These are phyloP conservation scores for Volvox africanus DNA, from an alignment of 139 green algal genomes.

Conservation along the genomic window DNA sequence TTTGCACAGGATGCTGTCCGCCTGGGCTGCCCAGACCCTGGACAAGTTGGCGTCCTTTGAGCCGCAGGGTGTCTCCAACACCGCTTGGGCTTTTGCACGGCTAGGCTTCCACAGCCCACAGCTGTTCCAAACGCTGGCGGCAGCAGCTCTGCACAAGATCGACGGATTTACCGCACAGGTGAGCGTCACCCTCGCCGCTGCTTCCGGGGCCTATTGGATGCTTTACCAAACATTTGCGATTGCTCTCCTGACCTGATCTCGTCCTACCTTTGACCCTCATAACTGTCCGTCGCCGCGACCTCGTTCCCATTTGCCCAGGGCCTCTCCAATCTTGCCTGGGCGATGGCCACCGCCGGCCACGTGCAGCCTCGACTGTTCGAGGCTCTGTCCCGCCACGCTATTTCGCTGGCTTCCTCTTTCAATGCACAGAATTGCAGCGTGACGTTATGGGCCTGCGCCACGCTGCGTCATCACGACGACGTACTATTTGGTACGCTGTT, in stretches of 20 bases:
- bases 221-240: no score
- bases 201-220: no score
- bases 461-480: conserved; percentile 51
- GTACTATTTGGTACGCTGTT: conserved; percentile 48
- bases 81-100: conserved; percentile 53
- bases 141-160: conserved; percentile 45
- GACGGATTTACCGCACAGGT: conserved; percentile 56
- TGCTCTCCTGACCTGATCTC: no score
- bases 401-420: conserved; percentile 31
- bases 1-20: conserved; percentile 35
- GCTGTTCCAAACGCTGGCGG: conserved; percentile 54
- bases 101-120: conserved; percentile 44
- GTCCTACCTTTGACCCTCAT: no score
- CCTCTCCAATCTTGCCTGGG: conserved; percentile 70
- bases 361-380: conserved; percentile 36
- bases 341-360: conserved; percentile 64
- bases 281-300: no score
- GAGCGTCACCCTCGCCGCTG: neutral
- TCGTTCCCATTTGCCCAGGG: conserved; percentile 49
- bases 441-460: conserved; percentile 52
- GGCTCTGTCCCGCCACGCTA: neutral
- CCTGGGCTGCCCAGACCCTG: conserved; percentile 44
- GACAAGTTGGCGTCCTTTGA: conserved; percentile 51
- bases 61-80: conserved; percentile 62
- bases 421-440: conserved; percentile 60